Conservation (phyloP, 768 basidiomycete species). For the Leccinum fibrillosum region DNA sequence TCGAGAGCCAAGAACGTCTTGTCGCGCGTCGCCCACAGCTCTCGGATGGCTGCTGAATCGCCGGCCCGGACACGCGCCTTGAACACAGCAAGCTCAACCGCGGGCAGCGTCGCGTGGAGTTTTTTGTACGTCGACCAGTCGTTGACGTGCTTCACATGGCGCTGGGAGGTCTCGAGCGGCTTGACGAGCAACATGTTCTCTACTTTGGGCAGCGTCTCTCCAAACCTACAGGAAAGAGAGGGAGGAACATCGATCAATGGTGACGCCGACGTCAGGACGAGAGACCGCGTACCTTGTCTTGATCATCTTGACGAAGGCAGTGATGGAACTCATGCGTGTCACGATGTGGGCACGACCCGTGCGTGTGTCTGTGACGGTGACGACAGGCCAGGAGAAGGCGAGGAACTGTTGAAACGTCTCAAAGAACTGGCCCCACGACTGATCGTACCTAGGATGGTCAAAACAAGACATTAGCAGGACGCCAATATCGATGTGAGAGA, state of each 20-base stretch:
- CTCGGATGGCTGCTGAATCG: conserved; percentile 58
- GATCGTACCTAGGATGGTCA: conserved; percentile 57
- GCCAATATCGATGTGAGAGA: neutral
- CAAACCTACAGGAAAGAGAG: conserved; percentile 43
- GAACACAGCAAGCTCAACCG: conserved; percentile 59
- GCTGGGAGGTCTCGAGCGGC: conserved; percentile 64
- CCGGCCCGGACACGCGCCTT: conserved; percentile 65
- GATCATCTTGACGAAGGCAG: conserved; percentile 81
- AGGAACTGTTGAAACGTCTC: conserved; percentile 77
- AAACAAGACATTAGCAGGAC: neutral
- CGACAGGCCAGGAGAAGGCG: conserved; percentile 79
- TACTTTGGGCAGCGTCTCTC: conserved; percentile 68
- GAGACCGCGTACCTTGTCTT: conserved; percentile 56
- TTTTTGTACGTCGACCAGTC: conserved; percentile 70
- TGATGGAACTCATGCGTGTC: conserved; percentile 67
- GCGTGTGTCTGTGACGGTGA: conserved; percentile 68
- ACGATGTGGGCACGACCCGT: conserved; percentile 78
- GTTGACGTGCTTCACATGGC: conserved; percentile 68
- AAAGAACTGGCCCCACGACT: conserved; percentile 77
- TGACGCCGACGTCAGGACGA: neutral
- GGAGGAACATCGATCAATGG: neutral
- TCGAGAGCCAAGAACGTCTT: conserved; percentile 75
- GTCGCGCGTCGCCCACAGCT: conserved; percentile 66
- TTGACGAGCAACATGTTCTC: conserved; percentile 68
- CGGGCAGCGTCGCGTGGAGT: conserved; percentile 67